Percentiles rank a stretch among this genome's conserved stretches.
These are phyloP conservation scores for Lasiosphaeria miniovina DNA, from an alignment of 495 filamentous ascomycete species.

Conservation along the genomic window DNA sequence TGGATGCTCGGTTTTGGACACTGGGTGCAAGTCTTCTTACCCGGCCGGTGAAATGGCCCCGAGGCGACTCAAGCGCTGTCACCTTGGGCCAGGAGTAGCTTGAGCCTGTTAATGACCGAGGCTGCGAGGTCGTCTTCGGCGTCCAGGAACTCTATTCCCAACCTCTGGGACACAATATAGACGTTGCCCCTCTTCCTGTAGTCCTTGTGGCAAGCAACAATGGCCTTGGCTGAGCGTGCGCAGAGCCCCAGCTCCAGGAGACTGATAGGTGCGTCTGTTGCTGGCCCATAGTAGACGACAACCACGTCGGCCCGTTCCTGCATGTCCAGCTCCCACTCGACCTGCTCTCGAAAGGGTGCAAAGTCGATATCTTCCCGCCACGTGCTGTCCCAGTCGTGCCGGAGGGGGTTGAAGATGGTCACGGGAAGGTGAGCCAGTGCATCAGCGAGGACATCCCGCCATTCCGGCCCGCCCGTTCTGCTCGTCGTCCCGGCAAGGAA, in stretches of 20 bases:
- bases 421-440: conserved; percentile 43
- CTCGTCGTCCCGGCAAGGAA: conserved; percentile 46
- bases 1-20: too few species aligned
- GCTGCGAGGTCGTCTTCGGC: conserved; percentile 24
- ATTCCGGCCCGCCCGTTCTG: conserved; percentile 29
- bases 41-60: not conserved
- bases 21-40: too few species aligned
- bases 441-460: conserved; percentile 37
- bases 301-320: conserved; percentile 51
- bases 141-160: conserved; percentile 37
- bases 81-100: not conserved
- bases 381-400: conserved; percentile 52
- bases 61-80: not conserved
- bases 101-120: not conserved
- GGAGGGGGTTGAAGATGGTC: conserved; percentile 58
- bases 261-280: conserved; percentile 28
- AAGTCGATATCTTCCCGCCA: conserved; percentile 47
- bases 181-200: conserved; percentile 59
- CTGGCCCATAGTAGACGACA: conserved; percentile 53
- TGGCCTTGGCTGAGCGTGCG: conserved; percentile 41
- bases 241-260: conserved; percentile 41
- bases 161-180: conserved; percentile 48
- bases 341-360: conserved; percentile 48
- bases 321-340: conserved; percentile 58
- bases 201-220: conserved; percentile 50